Evolutionary conservation across 2,329 filamentous ascomycete genomes (phyloP), one percentile per base, ranked within the genome.

Genomic region (Lecanicillium sp.): DNA sequence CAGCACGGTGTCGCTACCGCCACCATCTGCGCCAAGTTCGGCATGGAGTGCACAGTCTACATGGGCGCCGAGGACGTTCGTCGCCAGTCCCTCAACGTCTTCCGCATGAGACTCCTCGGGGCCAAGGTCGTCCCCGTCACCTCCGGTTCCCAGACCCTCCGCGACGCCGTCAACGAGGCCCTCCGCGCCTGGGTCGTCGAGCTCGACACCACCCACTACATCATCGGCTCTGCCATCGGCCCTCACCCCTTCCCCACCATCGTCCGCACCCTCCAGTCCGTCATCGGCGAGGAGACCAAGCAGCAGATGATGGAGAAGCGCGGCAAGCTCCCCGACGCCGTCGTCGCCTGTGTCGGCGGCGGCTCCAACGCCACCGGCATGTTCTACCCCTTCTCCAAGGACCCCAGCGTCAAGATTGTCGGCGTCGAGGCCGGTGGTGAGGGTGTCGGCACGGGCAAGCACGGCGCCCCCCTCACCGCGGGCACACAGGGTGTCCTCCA

Each of bases 61-160:
- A 98, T 98, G 93, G 93, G 93, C 59, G 90, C 90, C 39, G 93
- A 98, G 71, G 93, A 98, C 62, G 93, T 97, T 44, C 86, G 93
- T 50, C 84, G 93, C 58, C 93, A 98, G 67, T 91, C 93, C 2
- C 77, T 98, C 50, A 98, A 98, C 67, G 93, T 98, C 32, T 98
- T 98, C 81, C 86, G 93, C 37, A 98, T 98, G 80, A 93, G 94
- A 67, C 79, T 98, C 10, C 84, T 98, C 5, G 93, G 93, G 51
- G 93, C 93, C 42, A 86, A 86, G 58, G 93, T 98, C 35, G 79
- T 98, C 33, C 86, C 93, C 4, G 93, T 98, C 38, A 90, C 96
- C 64, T 87, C 90, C 39, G 93, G 93, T 47, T 89, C 86, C 58
- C 81, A 83, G 59, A 91, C 87, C 3, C 80, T 90, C 24, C 84